These are phyloP conservation scores for Globisporangium carolinianum DNA, from an alignment of 352 stramenopile species.

Conservation along the genomic window DNA sequence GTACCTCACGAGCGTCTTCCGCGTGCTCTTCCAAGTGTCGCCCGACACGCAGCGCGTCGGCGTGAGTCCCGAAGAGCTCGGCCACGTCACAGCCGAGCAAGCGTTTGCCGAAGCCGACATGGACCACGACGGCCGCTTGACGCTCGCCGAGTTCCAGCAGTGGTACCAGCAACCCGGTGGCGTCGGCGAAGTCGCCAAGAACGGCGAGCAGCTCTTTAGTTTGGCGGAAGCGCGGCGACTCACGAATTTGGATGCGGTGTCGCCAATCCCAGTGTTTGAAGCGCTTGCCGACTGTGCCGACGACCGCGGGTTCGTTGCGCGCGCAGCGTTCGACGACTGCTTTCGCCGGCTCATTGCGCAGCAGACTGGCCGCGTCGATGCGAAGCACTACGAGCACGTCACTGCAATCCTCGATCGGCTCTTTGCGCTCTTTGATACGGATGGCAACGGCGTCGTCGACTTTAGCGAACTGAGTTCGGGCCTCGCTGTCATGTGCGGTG, in stretches of 20 bases:
- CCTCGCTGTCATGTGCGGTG: constrained; percentile 79
- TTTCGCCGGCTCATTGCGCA: constrained; percentile 67
- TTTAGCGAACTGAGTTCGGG: constrained; percentile 79
- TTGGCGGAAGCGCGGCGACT: constrained; percentile 59
- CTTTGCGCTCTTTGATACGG: constrained; percentile 78
- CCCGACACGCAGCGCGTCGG: constrained; percentile 48
- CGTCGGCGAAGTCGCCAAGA: constrained; percentile 70
- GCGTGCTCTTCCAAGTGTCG: constrained; percentile 78
- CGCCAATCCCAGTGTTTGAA: constrained; percentile 74
- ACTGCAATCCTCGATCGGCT: constrained; percentile 67
- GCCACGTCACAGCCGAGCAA: constrained; percentile 69
- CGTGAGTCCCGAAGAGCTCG: constrained; percentile 72
- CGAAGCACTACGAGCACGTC: constrained; percentile 55
- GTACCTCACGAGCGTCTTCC: constrained; percentile 85
- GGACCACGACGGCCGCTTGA: constrained; percentile 69
- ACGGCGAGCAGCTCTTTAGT: constrained; percentile 73
- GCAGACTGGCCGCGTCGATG: constrained; percentile 26
- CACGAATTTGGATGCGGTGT: constrained; percentile 71
- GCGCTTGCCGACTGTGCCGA: constrained; percentile 61
- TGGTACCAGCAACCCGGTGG: constrained; percentile 79
- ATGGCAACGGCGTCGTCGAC: constrained; percentile 83
- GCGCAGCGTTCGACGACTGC: constrained; percentile 66
- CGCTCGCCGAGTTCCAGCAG: constrained; percentile 79
- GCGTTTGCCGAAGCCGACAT: constrained; percentile 65
- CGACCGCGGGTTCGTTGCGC: constrained; percentile 65